Evolutionary conservation across 2,329 filamentous ascomycete genomes (phyloP).

Genomic region (Pseudogymnoascus pannorum): DNA sequence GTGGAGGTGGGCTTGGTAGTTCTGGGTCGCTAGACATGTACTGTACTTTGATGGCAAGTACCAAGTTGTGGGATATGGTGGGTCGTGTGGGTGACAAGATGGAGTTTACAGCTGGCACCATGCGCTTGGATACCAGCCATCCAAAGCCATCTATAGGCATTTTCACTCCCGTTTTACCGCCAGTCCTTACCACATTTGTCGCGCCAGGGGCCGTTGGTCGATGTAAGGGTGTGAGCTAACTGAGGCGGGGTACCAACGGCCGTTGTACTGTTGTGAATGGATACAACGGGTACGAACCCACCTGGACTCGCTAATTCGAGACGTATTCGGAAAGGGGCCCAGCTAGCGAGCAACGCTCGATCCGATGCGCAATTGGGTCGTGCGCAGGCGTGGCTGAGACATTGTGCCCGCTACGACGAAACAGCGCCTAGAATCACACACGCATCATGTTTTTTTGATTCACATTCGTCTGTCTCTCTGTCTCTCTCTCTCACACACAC

Average conservation of each 20-base stretch:
- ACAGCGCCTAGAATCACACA: background rate
- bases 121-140: background rate
- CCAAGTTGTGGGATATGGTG: background rate
- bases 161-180: background rate
- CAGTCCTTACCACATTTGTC: background rate
- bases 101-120: background rate
- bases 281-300: background rate
- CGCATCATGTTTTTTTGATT: constrained; percentile 8
- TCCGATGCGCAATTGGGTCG: constrained; percentile 5
- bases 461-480: too few species aligned
- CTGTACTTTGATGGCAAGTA: background rate
- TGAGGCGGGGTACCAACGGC: background rate
- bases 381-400: background rate
- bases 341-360: background rate
- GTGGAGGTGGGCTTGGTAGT: background rate
- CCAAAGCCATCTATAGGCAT: background rate
- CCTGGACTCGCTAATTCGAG: constrained; percentile 6
- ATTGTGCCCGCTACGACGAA: background rate
- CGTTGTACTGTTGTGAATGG: background rate
- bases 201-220: background rate
- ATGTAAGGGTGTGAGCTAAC: background rate
- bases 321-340: constrained; percentile 7
- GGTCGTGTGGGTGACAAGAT: background rate
- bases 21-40: background rate
- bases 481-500: background rate